A percentile compares a stretch with the other conserved stretches of the same genome.
Conservation (phyloP, 2,329 filamentous ascomycete genomes). For the Corinectria fuckeliana region DNA sequence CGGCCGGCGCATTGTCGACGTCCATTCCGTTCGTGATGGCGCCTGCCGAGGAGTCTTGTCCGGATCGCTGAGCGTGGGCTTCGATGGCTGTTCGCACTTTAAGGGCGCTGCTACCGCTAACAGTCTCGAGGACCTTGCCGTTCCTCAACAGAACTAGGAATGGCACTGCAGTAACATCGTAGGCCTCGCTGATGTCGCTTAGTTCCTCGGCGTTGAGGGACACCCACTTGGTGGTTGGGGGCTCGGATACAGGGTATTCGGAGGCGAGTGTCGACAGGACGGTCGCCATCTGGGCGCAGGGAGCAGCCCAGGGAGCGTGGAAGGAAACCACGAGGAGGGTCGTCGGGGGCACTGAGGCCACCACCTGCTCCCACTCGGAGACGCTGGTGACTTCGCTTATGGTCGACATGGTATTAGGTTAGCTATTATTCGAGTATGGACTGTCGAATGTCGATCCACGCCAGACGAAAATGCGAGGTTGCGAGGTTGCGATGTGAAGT, state of each 20-base stretch:
- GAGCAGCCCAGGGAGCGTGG: conserved; percentile 95
- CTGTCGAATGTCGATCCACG: conserved; percentile 19
- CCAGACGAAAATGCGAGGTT: conserved; percentile 19
- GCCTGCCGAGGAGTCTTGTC: conserved; percentile 43
- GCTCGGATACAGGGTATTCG: conserved; percentile 76
- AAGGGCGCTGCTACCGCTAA: conserved; percentile 87
- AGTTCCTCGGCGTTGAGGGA: conserved; percentile 94
- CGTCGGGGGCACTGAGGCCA: conserved; percentile 69
- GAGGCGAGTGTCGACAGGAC: conserved; percentile 85
- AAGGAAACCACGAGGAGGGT: conserved; percentile 89
- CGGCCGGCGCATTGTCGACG: conserved; percentile 47
- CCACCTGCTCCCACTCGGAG: conserved; percentile 73
- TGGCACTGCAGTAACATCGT: conserved; percentile 93
- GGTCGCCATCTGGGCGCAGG: conserved; percentile 91
- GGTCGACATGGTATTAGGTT: conserved; percentile 66
- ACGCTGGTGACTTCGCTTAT: conserved; percentile 80
- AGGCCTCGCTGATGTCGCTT: conserved; percentile 87
- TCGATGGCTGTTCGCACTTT: conserved; percentile 89
- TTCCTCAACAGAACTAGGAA: conserved; percentile 85
- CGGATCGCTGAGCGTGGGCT: conserved; percentile 67
- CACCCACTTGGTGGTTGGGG: conserved; percentile 78
- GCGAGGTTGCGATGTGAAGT: too few species aligned
- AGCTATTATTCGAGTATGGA: conserved; percentile 11
- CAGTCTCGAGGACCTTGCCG: conserved; percentile 78
- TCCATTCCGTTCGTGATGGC: conserved; percentile 45